Base-by-base conservation (phyloP, 257 asterid genomes). In the Nicotiana paniculata region DNA sequence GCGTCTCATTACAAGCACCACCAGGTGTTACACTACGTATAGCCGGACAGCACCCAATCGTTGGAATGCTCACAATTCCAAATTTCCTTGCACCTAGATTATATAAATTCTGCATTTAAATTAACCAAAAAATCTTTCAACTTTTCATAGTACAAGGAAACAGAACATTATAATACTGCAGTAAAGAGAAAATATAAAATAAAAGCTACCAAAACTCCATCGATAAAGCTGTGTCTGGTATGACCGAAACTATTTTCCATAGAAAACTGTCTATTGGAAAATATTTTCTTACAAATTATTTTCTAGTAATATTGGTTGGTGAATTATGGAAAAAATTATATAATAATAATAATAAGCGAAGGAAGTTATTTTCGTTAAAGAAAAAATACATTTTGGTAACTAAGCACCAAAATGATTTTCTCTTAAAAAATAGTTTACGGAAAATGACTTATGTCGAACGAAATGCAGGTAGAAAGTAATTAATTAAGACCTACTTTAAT, bases 81-180 rank as follows among this genome's bases (percentile, higher is more conserved):
- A 90, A 90, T 86, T 79, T 92, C 69, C 95, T 84, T 59, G 97
- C 97, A 68, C 97, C 97, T 28, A 90, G 87, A n/a, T 28, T 65
- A 81, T 92, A 88, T 70, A 92, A 67, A 16, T 66, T 75, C 96
- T 90, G 85, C 81, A 81, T 37, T 12, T 48, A 77, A 4, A 3
- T 11, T 35, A 26, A 46, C 3, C 5, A 12, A 43, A 70, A 10
- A 53, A 53, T 10, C 57, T 53, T 53, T 21, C 10, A 62, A 24
- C 33, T 10, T 43, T 3, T 46, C 59, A 72, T 46, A 11, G 37
- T 72, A 43, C 21, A 43, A 70, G 78, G 35, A 70, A 5, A 43
- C n/a, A 70, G 6, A 70, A n/a, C 59, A 17, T 69, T 43, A 69
- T 69, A 69, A 28, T 5, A 28, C 17, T 21, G 21, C 21, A 6